phyloP scores from a whole-genome alignment of 2,329 filamentous ascomycete genomes.

The Claviceps maximensis region DNA sequence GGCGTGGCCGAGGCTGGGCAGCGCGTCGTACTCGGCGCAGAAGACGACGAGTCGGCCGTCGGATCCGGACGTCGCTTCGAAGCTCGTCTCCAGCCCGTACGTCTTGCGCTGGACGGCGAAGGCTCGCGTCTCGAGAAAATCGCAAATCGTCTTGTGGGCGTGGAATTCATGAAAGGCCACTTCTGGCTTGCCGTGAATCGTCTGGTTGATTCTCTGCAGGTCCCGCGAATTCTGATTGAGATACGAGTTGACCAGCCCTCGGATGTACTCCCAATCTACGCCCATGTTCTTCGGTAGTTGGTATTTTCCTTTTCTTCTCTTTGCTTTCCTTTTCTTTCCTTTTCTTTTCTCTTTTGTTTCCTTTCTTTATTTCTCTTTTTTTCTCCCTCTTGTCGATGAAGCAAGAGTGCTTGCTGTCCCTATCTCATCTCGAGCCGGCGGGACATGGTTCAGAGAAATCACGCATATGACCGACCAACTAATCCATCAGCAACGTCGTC shows the following conservation, averaged over 20 bases:
- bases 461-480: too few species aligned
- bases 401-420: too few species aligned
- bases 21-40: slow-evolving; percentile 30
- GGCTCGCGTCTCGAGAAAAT: slow-evolving; percentile 11
- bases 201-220: slow-evolving; percentile 1
- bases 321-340: too few species aligned
- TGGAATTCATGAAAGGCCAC: slow-evolving; percentile 16
- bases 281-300: neutral
- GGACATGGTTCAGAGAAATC: too few species aligned
- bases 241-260: neutral
- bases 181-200: slow-evolving; percentile 15
- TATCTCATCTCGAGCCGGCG: too few species aligned
- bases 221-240: neutral
- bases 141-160: slow-evolving; percentile 15
- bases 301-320: too few species aligned
- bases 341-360: too few species aligned
- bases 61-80: slow-evolving; percentile 16
- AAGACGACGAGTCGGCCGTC: slow-evolving; percentile 21
- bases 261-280: slow-evolving; percentile 1
- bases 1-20: slow-evolving; percentile 30
- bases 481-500: too few species aligned
- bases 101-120: slow-evolving; percentile 17
- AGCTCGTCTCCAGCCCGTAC: slow-evolving; percentile 21
- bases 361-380: too few species aligned
- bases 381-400: too few species aligned